Conservation (phyloP, 108 stramenopile species). For the Skeletonema menzelii region DNA sequence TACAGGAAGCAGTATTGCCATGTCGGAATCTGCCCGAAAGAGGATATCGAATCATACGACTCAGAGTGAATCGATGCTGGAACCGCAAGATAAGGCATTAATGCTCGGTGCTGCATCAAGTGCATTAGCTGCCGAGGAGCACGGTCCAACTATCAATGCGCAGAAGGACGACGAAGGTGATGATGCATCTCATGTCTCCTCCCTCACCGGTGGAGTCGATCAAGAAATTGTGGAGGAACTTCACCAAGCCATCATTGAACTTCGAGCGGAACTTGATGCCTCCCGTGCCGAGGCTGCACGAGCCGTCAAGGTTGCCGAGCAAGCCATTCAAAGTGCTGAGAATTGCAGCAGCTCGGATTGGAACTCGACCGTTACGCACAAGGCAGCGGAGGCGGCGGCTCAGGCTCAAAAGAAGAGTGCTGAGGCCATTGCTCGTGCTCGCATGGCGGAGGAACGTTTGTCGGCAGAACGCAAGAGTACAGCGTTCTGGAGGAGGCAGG, state of each 20-base stretch:
- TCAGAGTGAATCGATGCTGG: conserved; percentile 45
- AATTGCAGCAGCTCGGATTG: conserved; percentile 77
- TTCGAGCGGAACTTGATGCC: conserved; percentile 80
- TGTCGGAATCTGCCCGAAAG: conserved; percentile 46
- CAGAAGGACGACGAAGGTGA: conserved; percentile 36
- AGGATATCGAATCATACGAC: conserved; percentile 28
- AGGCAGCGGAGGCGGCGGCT: conserved; percentile 90
- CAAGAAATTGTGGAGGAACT: conserved; percentile 91
- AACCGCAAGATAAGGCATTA: conserved; percentile 18
- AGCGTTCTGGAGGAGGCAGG: conserved; percentile 74
- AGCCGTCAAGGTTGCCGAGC: conserved; percentile 91
- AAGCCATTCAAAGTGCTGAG: conserved; percentile 92
- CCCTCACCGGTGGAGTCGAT: conserved; percentile 88
- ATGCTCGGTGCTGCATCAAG: not conserved
- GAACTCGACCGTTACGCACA: conserved; percentile 88
- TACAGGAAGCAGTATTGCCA: conserved; percentile 6
- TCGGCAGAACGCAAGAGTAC: conserved; percentile 58
- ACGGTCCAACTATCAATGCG: conserved; percentile 7
- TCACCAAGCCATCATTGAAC: conserved; percentile 74
- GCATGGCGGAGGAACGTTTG: conserved; percentile 80
- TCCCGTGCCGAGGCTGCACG: conserved; percentile 84
- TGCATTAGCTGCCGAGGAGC: not conserved
- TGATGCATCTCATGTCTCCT: conserved; percentile 68
- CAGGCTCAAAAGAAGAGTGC: conserved; percentile 83
- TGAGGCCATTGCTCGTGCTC: conserved; percentile 81